Base-by-base conservation (phyloP, 768 basidiomycete species). In the Trametes coccinea region DNA sequence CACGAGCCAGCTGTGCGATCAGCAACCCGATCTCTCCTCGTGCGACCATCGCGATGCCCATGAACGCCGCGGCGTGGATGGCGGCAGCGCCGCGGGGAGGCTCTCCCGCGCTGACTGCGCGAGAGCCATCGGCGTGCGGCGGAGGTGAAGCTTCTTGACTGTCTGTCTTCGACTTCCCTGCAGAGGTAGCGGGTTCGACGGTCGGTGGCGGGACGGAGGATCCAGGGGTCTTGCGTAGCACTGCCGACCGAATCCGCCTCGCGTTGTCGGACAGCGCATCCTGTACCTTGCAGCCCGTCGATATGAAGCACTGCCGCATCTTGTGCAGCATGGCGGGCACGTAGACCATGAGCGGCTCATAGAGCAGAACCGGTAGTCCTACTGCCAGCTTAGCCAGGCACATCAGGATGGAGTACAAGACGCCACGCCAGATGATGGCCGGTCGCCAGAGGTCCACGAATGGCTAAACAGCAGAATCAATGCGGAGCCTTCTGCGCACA, bases 21-120 rank as follows among this genome's bases (percentile, higher is more conserved):
- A 87, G 82, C 49, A 89, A 76, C 11, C 84, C 86, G 30, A 89
- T 87, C 71, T 89, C 87, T 1, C 88, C 88, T 2, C 88, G 79
- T 0, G 87, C 82, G 39, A 88, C 80, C 81, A 89, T 84, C 0
- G 85, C 85, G 3, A 84, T 51, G 56, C 67, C 68, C 37, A 69
- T 67, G 62, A 71, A 68, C 6, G 53, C 51, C 4, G 68, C 68
- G 10, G 68, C 58, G 5, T 57, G 61, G 11, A 61, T 30, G 6
- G 62, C 55, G 16, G 49, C 39, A 22, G 13, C 16, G 27, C 45
- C 45, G 4, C 22, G n/a, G 7, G 11, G 45, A 46, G 22, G 45
- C 45, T 16, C n/a, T 16, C 14, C 10, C 17, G 45, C 7, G 17
- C 5, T 3, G 4, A 13, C 45, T 17, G 45, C 8, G 45, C 16